Base-by-base conservation (phyloP, 2,329 filamentous ascomycete species). In the Epichloe typhina region DNA sequence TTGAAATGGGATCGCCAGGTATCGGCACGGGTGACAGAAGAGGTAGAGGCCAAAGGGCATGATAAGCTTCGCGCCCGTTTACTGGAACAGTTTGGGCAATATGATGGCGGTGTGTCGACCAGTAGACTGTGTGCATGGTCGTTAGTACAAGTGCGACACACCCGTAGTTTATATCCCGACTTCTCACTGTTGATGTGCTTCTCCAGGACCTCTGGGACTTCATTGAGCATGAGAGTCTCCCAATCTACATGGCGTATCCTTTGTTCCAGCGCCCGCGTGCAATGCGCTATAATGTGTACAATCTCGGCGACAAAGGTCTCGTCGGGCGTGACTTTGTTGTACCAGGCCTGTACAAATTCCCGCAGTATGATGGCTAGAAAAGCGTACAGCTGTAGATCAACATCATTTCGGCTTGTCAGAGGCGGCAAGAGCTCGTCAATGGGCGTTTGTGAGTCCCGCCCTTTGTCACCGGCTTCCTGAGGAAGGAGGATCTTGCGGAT, bases 271-370 rank as follows among this genome's bases (percentile, higher is more conserved):
- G 83, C 88, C 52, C 88, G 77, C 40, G 88, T 95, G 66, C 87
- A 93, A 67, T 97, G 91, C 40, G 91, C 93, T 61, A 97, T 86
- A 57, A 95, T 83, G 62, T 88, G 87, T 50, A 97, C 76, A 52
- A 96, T 78, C 70, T 96, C 90, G 58, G 85, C 83, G 53, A 93
- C 83, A 63, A 98, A 94, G 12, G 80, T 76, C 63, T 90, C 86
- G 67, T 98, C 91, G 3, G 88, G 81, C 1, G 91, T 96, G 65
- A 98, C 93, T 66, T 84, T 91, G 56, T 75, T 76, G 71, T 98
- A 98, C 93, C 93, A 98, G 35, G 81, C 82, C 65, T 93, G 84
- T 38, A 98, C 86, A 64, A 89, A 95, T 56, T 96, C 89, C 61
- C 86, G 83, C 59, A 96, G 75, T 54, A 97, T 82, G 53, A 97